Evolutionary conservation across 306 rosid genomes (phyloP), one percentile per base, ranked within the genome.

Genomic region (Senna siamea): DNA sequence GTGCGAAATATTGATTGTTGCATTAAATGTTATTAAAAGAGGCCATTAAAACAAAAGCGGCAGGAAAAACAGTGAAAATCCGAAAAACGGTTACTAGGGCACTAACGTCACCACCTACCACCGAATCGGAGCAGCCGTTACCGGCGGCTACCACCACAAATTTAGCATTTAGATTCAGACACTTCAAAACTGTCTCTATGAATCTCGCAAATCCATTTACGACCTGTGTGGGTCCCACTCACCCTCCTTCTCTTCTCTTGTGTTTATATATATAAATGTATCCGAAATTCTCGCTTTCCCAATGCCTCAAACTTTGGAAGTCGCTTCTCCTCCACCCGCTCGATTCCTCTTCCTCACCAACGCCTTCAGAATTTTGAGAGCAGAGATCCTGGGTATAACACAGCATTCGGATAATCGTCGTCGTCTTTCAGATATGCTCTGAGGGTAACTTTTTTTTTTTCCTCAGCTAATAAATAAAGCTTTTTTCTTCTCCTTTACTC

Each of bases 321-420:
- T 63, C 54, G 34, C 2, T 5, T 65, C 71, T 51, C 13, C 65
- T 34, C 69, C 78, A 60, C 76, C 65, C 69, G 53, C 78, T 67
- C 44, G 20, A 69, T 61, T 54, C 63, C 60, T 62, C 61, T 61
- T 54, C 63, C 60, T 68, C 61, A 41, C 48, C 30, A 26, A 1
- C 68, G 43, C 59, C 67, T 1, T 64, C 2, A 19, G 32, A 35
- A 4, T 7, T 41, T 41, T 0, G 20, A 58, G 23, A 60, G 66
- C 47, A 3, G 8, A 60, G 47, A 60, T 60, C 40, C 26, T 35
- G 46, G 8, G 4, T 51, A 22, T 14, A 17, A 46, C 28, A 9
- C 7, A n/a, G 47, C 20, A 17, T 20, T 35, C 15, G 17, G 50
- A 5, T 17, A 6, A 10, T 19, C 35, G 17, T 11, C 52, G 35